These are phyloP conservation scores for Samsoniella hepiali DNA, from an alignment of 2,329 filamentous ascomycete species.

Conservation along the genomic window DNA sequence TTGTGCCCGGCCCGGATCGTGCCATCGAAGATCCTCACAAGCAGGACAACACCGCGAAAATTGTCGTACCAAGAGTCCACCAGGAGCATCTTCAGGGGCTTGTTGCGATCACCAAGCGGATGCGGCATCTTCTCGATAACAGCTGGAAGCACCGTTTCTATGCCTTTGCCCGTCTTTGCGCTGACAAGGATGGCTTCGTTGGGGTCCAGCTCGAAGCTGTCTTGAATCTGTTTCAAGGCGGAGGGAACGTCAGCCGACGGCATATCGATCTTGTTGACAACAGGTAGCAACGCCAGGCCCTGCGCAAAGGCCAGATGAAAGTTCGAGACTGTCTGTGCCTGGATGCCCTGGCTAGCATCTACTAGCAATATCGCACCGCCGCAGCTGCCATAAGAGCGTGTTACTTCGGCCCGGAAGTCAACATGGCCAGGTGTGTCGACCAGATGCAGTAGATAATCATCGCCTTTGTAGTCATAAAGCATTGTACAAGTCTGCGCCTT, in stretches of 20 bases:
- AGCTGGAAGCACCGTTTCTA: conserved; percentile 75
- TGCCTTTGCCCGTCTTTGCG: conserved; percentile 90
- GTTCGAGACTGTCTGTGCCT: conserved; percentile 97
- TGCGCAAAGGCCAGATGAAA: conserved; percentile 97
- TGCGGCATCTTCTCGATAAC: conserved; percentile 83
- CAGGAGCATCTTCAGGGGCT: conserved; percentile 77
- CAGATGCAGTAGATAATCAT: conserved; percentile 90
- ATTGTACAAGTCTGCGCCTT: conserved; percentile 99
- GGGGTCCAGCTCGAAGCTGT: conserved; percentile 82
- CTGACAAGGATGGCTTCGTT: conserved; percentile 70
- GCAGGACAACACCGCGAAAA: conserved; percentile 87
- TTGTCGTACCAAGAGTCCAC: conserved; percentile 99
- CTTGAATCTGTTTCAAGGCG: conserved; percentile 80
- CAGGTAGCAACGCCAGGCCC: conserved; percentile 79
- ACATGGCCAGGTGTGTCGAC: conserved; percentile 98
- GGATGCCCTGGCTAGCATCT: conserved; percentile 92
- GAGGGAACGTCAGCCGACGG: conserved; percentile 82
- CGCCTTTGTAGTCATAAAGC: conserved; percentile 82
- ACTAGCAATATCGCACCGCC: conserved; percentile 89
- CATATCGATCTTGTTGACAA: conserved; percentile 96
- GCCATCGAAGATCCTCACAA: conserved; percentile 90
- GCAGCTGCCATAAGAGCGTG: conserved; percentile 91
- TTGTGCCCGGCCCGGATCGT: conserved; percentile 77
- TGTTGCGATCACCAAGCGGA: conserved; percentile 68
- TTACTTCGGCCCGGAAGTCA: conserved; percentile 95